phyloP scores from a whole-genome alignment of 2,329 filamentous ascomycete genomes.

The Trichoderma gracile region DNA sequence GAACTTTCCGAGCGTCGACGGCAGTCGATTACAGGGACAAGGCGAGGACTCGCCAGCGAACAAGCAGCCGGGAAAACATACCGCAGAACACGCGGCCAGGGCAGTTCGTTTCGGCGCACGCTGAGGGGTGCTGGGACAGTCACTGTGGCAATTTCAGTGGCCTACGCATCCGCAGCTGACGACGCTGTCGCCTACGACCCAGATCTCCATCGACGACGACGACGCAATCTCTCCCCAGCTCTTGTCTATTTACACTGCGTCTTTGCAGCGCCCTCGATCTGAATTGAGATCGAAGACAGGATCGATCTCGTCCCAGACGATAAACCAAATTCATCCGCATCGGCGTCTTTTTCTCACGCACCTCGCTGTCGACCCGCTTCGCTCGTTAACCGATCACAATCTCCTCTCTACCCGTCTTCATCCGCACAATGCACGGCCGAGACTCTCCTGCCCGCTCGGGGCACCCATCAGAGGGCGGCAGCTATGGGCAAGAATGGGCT shows the following conservation, averaged over 20 bases:
- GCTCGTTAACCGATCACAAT: slow-evolving; percentile 1
- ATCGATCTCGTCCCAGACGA: neutral
- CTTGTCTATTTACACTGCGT: slow-evolving; percentile 2
- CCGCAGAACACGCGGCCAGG: neutral
- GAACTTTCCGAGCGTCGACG: slow-evolving; percentile 11
- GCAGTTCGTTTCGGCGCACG: slow-evolving; percentile 7
- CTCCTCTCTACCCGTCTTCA: neutral
- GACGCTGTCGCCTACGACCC: slow-evolving; percentile 31
- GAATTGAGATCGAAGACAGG: neutral
- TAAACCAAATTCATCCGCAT: neutral
- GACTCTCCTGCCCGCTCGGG: slow-evolving; percentile 38
- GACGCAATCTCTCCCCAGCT: slow-evolving; percentile 13
- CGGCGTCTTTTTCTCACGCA: neutral
- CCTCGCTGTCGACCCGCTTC: slow-evolving; percentile 16
- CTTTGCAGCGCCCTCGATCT: neutral
- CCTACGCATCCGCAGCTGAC: slow-evolving; percentile 36
- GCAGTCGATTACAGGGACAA: neutral
- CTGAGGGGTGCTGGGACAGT: slow-evolving; percentile 26
- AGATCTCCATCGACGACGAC: slow-evolving; percentile 22
- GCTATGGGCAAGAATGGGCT: slow-evolving; percentile 72
- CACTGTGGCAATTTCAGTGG: slow-evolving; percentile 29
- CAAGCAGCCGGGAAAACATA: neutral
- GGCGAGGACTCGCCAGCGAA: neutral
- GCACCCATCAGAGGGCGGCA: slow-evolving; percentile 36
- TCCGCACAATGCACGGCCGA: slow-evolving; percentile 43